Evolutionary conservation across 2,329 filamentous ascomycete genomes (phyloP).

Genomic region (Aspergillus nomiae): DNA sequence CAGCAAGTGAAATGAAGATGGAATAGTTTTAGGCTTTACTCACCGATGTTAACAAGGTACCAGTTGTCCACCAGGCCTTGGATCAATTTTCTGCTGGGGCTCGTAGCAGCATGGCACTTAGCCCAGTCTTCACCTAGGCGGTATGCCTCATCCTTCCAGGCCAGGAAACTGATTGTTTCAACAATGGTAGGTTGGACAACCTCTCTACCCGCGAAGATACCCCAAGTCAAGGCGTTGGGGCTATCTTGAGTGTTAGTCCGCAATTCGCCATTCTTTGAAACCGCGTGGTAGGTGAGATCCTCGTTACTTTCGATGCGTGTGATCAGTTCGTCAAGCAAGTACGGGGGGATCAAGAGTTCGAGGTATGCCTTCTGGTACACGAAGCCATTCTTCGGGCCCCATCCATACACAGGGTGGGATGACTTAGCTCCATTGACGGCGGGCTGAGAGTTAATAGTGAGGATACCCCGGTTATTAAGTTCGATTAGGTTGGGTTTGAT

Average conservation of each 20-base stretch:
- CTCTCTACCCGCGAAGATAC: constrained; percentile 97
- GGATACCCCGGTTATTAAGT: constrained; percentile 80
- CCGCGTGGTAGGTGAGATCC: constrained; percentile 91
- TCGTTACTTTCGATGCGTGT: constrained; percentile 74
- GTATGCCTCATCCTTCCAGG: constrained; percentile 98
- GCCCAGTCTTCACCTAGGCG: constrained; percentile 91
- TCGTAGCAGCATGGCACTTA: constrained; percentile 78
- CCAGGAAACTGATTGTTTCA: constrained; percentile 94
- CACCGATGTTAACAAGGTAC: constrained; percentile 94
- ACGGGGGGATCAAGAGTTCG: constrained; percentile 82
- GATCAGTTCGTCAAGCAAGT: constrained; percentile 75
- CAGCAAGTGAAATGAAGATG: constrained; percentile 5
- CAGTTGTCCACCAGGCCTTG: constrained; percentile 83
- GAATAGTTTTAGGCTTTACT: constrained; percentile 35
- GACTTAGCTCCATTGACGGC: constrained; percentile 91
- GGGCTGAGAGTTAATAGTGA: constrained; percentile 97
- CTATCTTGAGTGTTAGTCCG: constrained; percentile 81
- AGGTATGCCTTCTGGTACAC: constrained; percentile 99
- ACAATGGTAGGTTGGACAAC: constrained; percentile 99
- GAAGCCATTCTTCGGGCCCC: constrained; percentile 93
- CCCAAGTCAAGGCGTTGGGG: constrained; percentile 98
- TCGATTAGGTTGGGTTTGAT: constrained; percentile 77
- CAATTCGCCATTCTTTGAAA: constrained; percentile 79
- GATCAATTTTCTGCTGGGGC: constrained; percentile 77
- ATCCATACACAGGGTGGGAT: constrained; percentile 82